Evolutionary conservation across 495 filamentous ascomycete species (phyloP).

Genomic region (Aspergillus saccharolyticus): DNA sequence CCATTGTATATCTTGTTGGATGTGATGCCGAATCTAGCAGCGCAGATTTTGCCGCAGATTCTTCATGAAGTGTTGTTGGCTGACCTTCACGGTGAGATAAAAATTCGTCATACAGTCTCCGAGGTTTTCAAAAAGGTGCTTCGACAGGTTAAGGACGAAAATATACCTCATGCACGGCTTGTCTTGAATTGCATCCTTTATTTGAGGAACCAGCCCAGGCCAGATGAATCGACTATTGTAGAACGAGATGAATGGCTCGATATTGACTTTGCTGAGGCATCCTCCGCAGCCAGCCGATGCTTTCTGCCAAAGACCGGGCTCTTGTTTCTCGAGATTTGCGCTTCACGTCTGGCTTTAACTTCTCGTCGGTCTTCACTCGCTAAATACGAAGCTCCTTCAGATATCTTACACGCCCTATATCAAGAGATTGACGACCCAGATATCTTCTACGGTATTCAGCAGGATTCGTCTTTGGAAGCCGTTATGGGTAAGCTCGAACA

Average conservation of each 20-base stretch:
- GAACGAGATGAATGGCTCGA: constrained; percentile 84
- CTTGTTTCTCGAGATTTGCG: constrained; percentile 71
- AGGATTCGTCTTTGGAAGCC: constrained; percentile 65
- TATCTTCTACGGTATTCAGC: constrained; percentile 88
- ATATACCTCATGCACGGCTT: constrained; percentile 48
- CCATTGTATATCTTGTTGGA: constrained; percentile 58
- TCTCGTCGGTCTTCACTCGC: constrained; percentile 64
- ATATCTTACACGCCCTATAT: constrained; percentile 74
- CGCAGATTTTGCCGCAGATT: constrained; percentile 69
- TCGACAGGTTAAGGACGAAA: constrained; percentile 26
- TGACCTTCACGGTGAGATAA: constrained; percentile 34
- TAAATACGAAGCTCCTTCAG: constrained; percentile 53
- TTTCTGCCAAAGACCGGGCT: constrained; percentile 83
- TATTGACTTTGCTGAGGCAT: constrained; percentile 66
- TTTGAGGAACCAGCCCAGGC: constrained; percentile 73
- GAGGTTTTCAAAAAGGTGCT: constrained; percentile 36
- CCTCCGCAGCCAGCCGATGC: constrained; percentile 72
- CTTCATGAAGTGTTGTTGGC: constrained; percentile 68
- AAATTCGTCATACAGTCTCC: constrained; percentile 38
- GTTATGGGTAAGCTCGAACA: constrained; percentile 85
- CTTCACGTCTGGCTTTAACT: constrained; percentile 46
- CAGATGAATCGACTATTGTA: constrained; percentile 66
- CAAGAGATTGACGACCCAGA: constrained; percentile 92
- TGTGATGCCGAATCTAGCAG: constrained; percentile 60
- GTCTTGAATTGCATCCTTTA: constrained; percentile 83